Evolutionary conservation across 2,329 filamentous ascomycete species (phyloP).

Genomic region (Xylariaceae sp.): DNA sequence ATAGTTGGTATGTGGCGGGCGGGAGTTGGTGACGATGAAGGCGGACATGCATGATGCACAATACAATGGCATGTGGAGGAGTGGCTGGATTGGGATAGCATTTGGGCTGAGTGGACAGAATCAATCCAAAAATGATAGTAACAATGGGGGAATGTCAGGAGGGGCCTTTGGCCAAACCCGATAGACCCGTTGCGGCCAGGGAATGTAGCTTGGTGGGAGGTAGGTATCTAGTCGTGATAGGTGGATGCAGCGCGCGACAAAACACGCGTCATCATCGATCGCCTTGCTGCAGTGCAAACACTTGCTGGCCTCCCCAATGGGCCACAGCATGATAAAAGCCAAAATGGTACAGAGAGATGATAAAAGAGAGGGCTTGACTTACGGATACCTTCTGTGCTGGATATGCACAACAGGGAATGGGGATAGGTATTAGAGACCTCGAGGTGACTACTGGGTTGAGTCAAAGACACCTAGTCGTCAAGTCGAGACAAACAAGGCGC

Average conservation of each 20-base stretch:
- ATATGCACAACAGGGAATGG: not conserved
- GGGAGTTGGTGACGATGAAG: slow-evolving; percentile 1
- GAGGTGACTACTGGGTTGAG: slow-evolving; percentile 1
- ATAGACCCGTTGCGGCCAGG: no score
- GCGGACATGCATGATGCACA: slow-evolving; percentile 2
- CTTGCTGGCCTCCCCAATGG: not conserved
- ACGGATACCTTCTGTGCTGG: slow-evolving; percentile 7
- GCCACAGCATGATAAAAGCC: not conserved
- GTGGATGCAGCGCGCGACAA: slow-evolving; percentile 12
- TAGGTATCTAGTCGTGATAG: no score
- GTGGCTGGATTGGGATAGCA: slow-evolving; percentile 1
- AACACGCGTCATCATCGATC: slow-evolving; percentile 14
- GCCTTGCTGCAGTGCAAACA: slow-evolving; percentile 1
- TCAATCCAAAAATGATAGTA: no score
- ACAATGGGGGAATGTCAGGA: no score
- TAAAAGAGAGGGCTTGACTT: slow-evolving; percentile 3
- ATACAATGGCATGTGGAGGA: not conserved
- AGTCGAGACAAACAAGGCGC: slow-evolving; percentile 7
- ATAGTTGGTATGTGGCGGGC: slow-evolving; percentile 1
- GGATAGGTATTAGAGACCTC: not conserved
- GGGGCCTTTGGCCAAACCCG: no score
- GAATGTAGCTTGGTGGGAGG: no score
- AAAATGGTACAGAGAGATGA: not conserved
- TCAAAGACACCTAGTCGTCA: slow-evolving; percentile 4
- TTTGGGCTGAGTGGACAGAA: no score